These are phyloP conservation scores for Colletotrichum orbiculare DNA, from an alignment of 2,329 filamentous ascomycete genomes.

Conservation along the genomic window DNA sequence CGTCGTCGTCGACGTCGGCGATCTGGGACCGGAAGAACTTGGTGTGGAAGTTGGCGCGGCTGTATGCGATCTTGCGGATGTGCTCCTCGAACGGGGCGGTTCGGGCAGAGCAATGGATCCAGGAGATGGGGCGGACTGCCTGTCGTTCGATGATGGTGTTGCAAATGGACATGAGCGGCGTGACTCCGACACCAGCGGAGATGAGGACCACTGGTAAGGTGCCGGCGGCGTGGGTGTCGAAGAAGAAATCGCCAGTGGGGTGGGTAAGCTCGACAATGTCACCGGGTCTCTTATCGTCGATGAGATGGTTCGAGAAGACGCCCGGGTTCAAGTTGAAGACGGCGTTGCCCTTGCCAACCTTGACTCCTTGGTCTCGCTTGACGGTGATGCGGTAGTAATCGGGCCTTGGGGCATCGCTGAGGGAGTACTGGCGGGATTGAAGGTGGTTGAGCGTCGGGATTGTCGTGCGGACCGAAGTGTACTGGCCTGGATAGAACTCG, in stretches of 20 bases:
- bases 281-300: conserved; percentile 70
- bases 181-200: conserved; percentile 70
- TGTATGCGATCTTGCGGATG: conserved; percentile 55
- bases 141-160: conserved; percentile 61
- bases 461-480: conserved; percentile 71
- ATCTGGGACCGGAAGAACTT: conserved; percentile 63
- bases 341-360: conserved; percentile 52
- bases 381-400: conserved; percentile 78
- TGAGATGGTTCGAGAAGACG: conserved; percentile 76
- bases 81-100: conserved; percentile 65
- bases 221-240: conserved; percentile 54
- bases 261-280: conserved; percentile 74
- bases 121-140: conserved; percentile 62
- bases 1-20: conserved; percentile 54
- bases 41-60: conserved; percentile 49
- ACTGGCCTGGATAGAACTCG: conserved; percentile 76
- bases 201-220: conserved; percentile 67
- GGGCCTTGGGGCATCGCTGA: conserved; percentile 71
- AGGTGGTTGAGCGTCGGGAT: conserved; percentile 67
- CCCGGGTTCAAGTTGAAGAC: conserved; percentile 65
- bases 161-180: conserved; percentile 70
- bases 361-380: conserved; percentile 69
- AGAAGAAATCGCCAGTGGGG: conserved; percentile 71
- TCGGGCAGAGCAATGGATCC: conserved; percentile 65
- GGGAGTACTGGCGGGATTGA: conserved; percentile 78